A percentile compares a stretch with the other conserved stretches of the same genome.
Conservation (phyloP, 805 yeast species). For the Dipodascus geniculatus region DNA sequence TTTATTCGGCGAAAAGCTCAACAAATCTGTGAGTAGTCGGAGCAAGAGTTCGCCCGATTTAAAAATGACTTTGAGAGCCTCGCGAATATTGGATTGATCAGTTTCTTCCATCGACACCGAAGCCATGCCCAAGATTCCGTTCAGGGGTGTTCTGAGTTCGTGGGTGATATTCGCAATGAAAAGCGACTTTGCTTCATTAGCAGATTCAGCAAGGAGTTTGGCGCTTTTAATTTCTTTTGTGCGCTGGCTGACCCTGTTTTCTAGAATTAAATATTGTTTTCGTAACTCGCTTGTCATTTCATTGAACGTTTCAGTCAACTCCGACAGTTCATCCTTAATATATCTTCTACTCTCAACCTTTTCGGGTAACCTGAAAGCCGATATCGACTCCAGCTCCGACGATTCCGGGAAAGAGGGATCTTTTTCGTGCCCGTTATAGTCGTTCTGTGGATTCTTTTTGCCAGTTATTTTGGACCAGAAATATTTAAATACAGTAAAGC, state of each 20-base stretch:
- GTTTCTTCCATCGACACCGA: conserved; percentile 83
- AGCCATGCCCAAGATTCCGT: conserved; percentile 94
- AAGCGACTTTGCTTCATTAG: conserved; percentile 89
- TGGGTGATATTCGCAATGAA: conserved; percentile 88
- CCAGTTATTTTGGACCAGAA: no score
- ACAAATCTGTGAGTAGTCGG: conserved; percentile 79
- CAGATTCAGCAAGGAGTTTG: conserved; percentile 37
- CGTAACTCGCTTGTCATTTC: conserved; percentile 84
- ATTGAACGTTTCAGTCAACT: conserved; percentile 78
- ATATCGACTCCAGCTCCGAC: not conserved
- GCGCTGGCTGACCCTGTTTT: conserved; percentile 76
- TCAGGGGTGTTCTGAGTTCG: conserved; percentile 87
- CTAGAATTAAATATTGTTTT: conserved; percentile 70
- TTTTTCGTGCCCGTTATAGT: not conserved
- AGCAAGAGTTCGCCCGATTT: conserved; percentile 80
- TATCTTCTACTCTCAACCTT: conserved; percentile 14
- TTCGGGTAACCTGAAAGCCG: conserved; percentile 10
- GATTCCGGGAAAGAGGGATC: not conserved
- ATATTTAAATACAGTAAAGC: not conserved
- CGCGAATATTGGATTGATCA: conserved; percentile 52
- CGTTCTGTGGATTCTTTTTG: not conserved
- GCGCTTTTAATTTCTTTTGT: conserved; percentile 72
- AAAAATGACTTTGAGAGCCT: conserved; percentile 67
- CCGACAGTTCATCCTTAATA: conserved; percentile 67
- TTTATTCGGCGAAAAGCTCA: conserved; percentile 82